A percentile compares a stretch with the other conserved stretches of the same genome.
phyloP scores from a whole-genome alignment of 768 basidiomycete genomes.

The Tylopilus intermedius region DNA sequence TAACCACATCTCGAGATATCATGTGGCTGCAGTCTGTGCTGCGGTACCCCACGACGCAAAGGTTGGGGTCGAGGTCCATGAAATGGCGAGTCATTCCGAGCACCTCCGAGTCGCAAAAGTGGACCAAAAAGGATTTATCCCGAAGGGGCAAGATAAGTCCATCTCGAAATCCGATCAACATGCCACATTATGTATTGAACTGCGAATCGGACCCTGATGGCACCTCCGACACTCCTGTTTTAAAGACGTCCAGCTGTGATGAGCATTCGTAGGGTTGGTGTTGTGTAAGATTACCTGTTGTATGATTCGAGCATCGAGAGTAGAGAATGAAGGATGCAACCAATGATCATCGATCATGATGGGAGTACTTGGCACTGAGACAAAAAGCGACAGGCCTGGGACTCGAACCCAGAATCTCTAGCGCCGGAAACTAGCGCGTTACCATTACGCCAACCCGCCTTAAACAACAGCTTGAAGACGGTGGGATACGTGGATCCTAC shows the following conservation, averaged over 20 bases:
- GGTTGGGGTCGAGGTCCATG: conserved; percentile 56
- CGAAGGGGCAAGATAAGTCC: conserved; percentile 48
- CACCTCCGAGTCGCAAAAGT: conserved; percentile 57
- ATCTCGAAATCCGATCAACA: too few relatives aligned
- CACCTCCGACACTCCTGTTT: conserved; percentile 45
- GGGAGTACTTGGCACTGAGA: too few relatives aligned
- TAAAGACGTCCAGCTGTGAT: background rate
- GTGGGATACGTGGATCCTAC: background rate
- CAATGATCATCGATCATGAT: too few relatives aligned
- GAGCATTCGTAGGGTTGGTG: background rate
- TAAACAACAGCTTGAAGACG: background rate
- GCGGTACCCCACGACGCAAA: conserved; percentile 48
- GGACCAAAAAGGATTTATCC: conserved; percentile 47
- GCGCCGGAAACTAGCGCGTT: conserved; percentile 64
- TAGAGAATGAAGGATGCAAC: background rate
- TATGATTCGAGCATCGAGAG: background rate
- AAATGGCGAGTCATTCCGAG: conserved; percentile 49
- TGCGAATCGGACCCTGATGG: conserved; percentile 29
- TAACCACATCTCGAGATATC: too few relatives aligned
- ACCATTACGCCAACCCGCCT: conserved; percentile 61
- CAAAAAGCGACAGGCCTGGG: conserved; percentile 52
- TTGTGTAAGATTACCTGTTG: conserved; percentile 4
- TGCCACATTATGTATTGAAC: background rate
- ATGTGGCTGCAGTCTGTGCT: conserved; percentile 56
- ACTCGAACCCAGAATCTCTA: conserved; percentile 62